Percentiles rank a stretch among this genome's conserved stretches.
Conservation (phyloP, 768 basidiomycete species). For the Tulasnella sp. region DNA sequence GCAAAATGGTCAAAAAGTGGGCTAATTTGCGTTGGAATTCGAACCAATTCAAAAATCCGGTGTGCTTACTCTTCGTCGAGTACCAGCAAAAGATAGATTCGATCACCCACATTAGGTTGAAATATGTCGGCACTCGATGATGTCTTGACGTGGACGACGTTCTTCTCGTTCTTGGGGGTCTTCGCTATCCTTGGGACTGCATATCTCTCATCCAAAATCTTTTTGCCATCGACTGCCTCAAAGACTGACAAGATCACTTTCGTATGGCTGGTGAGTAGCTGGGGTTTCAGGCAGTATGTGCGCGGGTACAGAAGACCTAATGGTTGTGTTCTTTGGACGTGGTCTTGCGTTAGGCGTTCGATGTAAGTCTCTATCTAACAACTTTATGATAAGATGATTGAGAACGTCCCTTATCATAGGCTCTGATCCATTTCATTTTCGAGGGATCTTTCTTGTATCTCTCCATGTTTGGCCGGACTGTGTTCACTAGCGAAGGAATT, state of each 20-base stretch:
- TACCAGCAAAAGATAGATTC: too few relatives aligned
- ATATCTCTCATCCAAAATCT: background rate
- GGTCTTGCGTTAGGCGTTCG: constrained; percentile 8
- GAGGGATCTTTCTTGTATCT: constrained; percentile 73
- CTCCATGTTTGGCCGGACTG: constrained; percentile 59
- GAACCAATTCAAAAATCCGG: too few relatives aligned
- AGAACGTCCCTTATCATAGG: constrained; percentile 34
- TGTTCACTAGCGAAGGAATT: constrained; percentile 52
- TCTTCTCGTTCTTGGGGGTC: constrained; percentile 6
- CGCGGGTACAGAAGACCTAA: background rate
- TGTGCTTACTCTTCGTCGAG: too few relatives aligned
- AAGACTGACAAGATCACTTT: constrained; percentile 9
- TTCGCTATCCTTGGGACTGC: constrained; percentile 8
- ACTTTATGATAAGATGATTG: too few relatives aligned
- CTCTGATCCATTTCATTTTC: constrained; percentile 61
- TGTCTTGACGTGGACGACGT: constrained; percentile 7
- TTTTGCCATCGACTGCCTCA: background rate
- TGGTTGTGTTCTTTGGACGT: background rate
- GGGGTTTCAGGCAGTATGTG: too few relatives aligned
- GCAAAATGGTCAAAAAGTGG: too few relatives aligned
- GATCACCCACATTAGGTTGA: background rate
- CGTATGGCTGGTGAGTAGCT: constrained; percentile 12
- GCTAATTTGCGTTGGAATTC: too few relatives aligned
- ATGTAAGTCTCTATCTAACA: constrained; percentile 4
- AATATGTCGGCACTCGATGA: background rate